These are phyloP conservation scores for Sphenostylis stenocarpa DNA, from an alignment of 306 rosid genomes.

Conservation along the genomic window DNA sequence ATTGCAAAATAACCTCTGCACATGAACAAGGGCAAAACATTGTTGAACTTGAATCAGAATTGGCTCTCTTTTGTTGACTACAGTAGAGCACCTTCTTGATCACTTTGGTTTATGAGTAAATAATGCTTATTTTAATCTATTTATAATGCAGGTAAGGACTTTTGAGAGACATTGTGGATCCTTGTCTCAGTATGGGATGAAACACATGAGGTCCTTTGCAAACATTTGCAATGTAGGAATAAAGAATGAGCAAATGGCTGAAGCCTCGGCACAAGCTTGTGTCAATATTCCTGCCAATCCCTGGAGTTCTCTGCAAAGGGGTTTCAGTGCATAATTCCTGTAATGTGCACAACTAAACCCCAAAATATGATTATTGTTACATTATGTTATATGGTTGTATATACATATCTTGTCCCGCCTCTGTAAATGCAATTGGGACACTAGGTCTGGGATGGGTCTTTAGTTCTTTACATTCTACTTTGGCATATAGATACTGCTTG, in stretches of 20 bases:
- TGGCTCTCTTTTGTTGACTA: not conserved
- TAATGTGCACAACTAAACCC: not conserved
- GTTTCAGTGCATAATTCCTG: slow-evolving; percentile 64
- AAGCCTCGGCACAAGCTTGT: slow-evolving; percentile 84
- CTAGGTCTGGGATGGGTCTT: not conserved
- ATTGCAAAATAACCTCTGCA: not conserved
- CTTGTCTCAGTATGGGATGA: slow-evolving; percentile 94
- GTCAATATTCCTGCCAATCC: slow-evolving; percentile 52
- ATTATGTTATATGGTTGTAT: slow-evolving; percentile 14
- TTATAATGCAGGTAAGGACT: slow-evolving; percentile 66
- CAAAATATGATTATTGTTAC: slow-evolving; percentile 6
- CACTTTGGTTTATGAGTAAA: slow-evolving; percentile 11
- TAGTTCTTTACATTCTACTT: not conserved
- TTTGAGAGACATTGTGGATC: slow-evolving; percentile 93
- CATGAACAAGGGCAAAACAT: not conserved
- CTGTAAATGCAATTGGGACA: slow-evolving; percentile 43
- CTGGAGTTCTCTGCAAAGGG: slow-evolving; percentile 79
- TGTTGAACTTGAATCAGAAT: not conserved
- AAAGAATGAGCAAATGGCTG: slow-evolving; percentile 63
- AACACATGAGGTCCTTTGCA: slow-evolving; percentile 90
- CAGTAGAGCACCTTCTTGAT: too few species aligned
- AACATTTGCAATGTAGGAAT: slow-evolving; percentile 89
- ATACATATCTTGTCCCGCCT: slow-evolving; percentile 1
- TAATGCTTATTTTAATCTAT: not conserved
- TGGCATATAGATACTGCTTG: not conserved